phyloP scores from a whole-genome alignment of 75 land plant genomes.

The Isoetes taiwanensis region DNA sequence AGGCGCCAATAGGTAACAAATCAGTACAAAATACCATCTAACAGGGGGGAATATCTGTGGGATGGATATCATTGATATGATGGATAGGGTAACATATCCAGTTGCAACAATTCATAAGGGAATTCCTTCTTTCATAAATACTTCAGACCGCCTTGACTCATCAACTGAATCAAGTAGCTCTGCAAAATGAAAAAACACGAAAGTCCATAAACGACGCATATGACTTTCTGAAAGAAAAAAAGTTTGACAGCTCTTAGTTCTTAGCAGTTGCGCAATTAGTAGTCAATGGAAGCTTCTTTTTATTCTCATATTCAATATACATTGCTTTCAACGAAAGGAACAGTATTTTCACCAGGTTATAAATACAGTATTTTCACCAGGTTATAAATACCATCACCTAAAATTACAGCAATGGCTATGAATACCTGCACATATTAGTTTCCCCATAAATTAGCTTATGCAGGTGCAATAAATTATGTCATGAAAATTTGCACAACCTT shows the following conservation, averaged over 20 bases:
- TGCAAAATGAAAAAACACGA: too few species aligned
- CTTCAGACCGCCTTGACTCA: conserved; percentile 14
- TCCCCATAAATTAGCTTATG: background rate
- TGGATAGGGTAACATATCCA: background rate
- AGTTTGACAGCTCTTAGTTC: too few species aligned
- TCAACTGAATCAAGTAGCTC: background rate
- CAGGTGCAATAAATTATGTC: background rate
- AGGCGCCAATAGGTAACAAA: conserved; percentile 40
- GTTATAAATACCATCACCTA: conserved; percentile 47
- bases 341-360: conserved; percentile 42
- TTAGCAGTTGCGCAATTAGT: background rate
- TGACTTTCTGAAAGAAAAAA: too few species aligned
- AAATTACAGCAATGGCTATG: conserved; percentile 35
- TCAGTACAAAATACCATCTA: conserved; percentile 44
- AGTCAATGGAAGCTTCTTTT: conserved; percentile 12
- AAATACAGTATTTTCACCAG: conserved; percentile 33
- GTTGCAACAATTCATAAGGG: conserved; percentile 3
- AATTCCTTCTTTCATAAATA: conserved; percentile 19
- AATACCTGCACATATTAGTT: conserved; percentile 23
- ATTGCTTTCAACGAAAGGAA: conserved; percentile 23
- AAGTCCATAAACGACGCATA: too few species aligned
- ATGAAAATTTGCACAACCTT: background rate
- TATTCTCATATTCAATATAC: conserved; percentile 7
- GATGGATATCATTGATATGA: conserved; percentile 2
- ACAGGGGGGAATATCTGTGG: conserved; percentile 19